These are phyloP conservation scores for Sclerotinia spermophila DNA, from an alignment of 2,329 filamentous ascomycete genomes.

Conservation along the genomic window DNA sequence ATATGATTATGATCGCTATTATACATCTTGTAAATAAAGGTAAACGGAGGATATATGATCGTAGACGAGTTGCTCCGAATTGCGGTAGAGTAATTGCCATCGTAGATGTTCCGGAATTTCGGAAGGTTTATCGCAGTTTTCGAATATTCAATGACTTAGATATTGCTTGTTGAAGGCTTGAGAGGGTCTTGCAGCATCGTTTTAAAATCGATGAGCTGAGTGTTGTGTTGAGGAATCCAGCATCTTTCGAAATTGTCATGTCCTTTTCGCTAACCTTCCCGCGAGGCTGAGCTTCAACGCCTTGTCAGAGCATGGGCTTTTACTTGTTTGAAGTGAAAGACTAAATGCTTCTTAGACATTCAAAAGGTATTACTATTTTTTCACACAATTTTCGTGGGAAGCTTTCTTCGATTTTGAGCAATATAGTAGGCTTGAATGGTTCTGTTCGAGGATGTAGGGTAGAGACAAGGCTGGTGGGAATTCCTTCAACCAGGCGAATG, in stretches of 20 bases:
- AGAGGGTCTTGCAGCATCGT: slow-evolving; percentile 3
- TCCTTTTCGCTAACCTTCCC: slow-evolving; percentile 6
- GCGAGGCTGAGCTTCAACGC: not conserved
- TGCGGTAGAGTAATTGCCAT: slow-evolving; percentile 30
- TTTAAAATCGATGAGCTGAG: slow-evolving; percentile 7
- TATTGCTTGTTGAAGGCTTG: slow-evolving; percentile 1
- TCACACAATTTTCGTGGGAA: too few species aligned
- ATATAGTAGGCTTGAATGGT: not conserved
- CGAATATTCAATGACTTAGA: not conserved
- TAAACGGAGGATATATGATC: slow-evolving; percentile 79
- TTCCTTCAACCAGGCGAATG: not conserved
- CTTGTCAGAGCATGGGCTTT: not conserved
- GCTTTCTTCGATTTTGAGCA: not conserved
- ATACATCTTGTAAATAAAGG: slow-evolving; percentile 80
- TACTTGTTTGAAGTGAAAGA: not conserved
- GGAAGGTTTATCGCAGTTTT: not conserved
- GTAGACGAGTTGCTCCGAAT: slow-evolving; percentile 70
- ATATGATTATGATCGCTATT: slow-evolving; percentile 59
- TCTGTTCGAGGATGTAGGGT: not conserved
- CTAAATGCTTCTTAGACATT: not conserved
- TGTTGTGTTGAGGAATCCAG: not conserved
- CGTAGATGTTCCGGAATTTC: slow-evolving; percentile 2
- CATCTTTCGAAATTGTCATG: slow-evolving; percentile 4
- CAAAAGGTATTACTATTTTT: not conserved
- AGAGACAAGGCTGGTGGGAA: not conserved